Percentiles rank a stretch among this genome's conserved stretches.
Evolutionary conservation across 2,329 filamentous ascomycete genomes (phyloP).

Genomic region (Gaeumannomyces sp.): DNA sequence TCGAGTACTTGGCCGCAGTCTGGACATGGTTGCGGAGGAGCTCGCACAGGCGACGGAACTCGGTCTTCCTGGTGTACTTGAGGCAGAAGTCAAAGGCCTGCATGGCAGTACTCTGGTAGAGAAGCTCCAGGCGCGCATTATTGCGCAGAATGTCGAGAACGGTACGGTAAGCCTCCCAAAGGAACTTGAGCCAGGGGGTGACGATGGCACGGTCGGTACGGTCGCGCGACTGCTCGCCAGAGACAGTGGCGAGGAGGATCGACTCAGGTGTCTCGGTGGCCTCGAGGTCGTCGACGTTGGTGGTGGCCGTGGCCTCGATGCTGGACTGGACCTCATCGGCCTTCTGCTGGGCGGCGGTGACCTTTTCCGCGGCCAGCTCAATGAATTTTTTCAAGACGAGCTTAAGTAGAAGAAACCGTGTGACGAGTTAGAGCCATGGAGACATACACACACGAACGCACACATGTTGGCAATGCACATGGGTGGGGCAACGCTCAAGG

Average conservation of each 20-base stretch:
- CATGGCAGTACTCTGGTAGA: slow-evolving; percentile 97
- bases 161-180: slow-evolving; percentile 99
- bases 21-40: slow-evolving; percentile 97
- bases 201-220: slow-evolving; percentile 97
- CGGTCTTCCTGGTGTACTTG: slow-evolving; percentile 97
- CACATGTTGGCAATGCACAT: neutral
- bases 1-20: slow-evolving; percentile 97
- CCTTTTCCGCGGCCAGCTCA: slow-evolving; percentile 91
- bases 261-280: slow-evolving; percentile 97
- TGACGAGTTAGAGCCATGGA: neutral
- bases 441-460: slow-evolving; percentile 67
- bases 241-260: slow-evolving; percentile 94
- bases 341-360: slow-evolving; percentile 90
- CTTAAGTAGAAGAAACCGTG: slow-evolving; percentile 24
- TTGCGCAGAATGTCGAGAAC: slow-evolving; percentile 98
- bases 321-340: slow-evolving; percentile 90
- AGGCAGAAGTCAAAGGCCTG: slow-evolving; percentile 99
- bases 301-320: slow-evolving; percentile 67
- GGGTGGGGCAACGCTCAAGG: neutral
- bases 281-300: slow-evolving; percentile 89
- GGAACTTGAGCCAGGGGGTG: slow-evolving; percentile 97
- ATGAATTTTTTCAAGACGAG: slow-evolving; percentile 97
- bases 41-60: slow-evolving; percentile 97
- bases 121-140: slow-evolving; percentile 93
- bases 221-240: slow-evolving; percentile 94